Percentiles rank a stretch among this genome's conserved stretches.
These are phyloP conservation scores for Penstemon newberryi DNA, from an alignment of 257 asterid genomes.

Conservation along the genomic window DNA sequence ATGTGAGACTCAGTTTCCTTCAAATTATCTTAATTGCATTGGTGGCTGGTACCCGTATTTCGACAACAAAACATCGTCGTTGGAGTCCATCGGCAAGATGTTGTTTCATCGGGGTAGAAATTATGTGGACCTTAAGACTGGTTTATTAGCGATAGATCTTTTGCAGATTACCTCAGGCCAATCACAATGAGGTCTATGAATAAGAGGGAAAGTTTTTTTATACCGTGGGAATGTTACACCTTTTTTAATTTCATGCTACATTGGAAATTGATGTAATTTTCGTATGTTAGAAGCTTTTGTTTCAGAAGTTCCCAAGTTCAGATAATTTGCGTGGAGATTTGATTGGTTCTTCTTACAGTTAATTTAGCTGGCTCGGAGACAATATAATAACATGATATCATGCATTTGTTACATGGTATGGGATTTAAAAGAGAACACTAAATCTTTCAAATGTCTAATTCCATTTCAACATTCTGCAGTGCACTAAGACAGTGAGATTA, in stretches of 20 bases:
- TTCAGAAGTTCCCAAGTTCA: not conserved
- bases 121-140: not conserved
- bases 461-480: not conserved
- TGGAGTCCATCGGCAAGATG: not conserved
- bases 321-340: not conserved
- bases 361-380: not conserved
- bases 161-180: not conserved
- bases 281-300: not conserved
- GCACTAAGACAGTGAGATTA: not conserved
- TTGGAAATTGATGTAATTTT: constrained; percentile 15
- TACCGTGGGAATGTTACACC: not conserved
- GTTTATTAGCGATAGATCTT: not conserved
- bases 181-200: not conserved
- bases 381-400: not conserved
- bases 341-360: not conserved
- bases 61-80: not conserved
- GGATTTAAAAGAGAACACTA: not conserved
- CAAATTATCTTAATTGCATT: not conserved
- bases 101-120: not conserved
- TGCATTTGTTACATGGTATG: not conserved
- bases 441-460: not conserved
- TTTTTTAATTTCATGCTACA: constrained; percentile 6
- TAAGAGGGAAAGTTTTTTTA: not conserved
- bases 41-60: not conserved
- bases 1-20: not conserved